phyloP scores from a whole-genome alignment of 2,329 filamentous ascomycete genomes.

The Hymenoscyphus infarciens region DNA sequence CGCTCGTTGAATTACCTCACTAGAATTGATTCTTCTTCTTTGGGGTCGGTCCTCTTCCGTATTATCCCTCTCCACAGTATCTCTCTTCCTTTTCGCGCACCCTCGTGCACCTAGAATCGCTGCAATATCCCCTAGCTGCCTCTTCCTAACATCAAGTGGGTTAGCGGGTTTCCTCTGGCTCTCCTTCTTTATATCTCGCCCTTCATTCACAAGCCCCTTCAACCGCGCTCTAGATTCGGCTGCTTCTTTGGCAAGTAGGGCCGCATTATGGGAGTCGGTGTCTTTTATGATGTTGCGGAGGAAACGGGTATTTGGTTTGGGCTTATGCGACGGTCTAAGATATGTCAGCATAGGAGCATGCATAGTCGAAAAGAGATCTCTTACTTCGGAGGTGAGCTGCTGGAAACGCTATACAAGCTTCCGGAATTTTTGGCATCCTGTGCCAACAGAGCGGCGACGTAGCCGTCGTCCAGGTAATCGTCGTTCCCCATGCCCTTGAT shows the following conservation, averaged over 20 bases:
- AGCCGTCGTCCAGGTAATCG: conserved; percentile 66
- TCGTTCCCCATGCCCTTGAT: conserved; percentile 26
- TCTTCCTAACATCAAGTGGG: conserved; percentile 47
- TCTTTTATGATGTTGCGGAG: conserved; percentile 83
- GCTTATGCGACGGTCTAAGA: conserved; percentile 50
- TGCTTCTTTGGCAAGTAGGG: conserved; percentile 77
- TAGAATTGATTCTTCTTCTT: conserved; percentile 17
- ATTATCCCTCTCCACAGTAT: conserved; percentile 15
- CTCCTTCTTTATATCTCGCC: conserved; percentile 39
- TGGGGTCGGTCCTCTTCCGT: neutral
- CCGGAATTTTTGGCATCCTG: conserved; percentile 67
- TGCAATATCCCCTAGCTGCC: conserved; percentile 59
- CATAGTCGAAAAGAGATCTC: conserved; percentile 3
- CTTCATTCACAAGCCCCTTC: conserved; percentile 51
- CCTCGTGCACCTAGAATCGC: conserved; percentile 49
- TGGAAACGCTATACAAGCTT: neutral
- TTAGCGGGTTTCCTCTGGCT: conserved; percentile 36
- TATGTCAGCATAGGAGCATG: conserved; percentile 1
- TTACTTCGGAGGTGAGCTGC: conserved; percentile 24
- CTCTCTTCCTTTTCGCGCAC: conserved; percentile 26
- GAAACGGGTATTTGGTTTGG: conserved; percentile 90
- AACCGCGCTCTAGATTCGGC: conserved; percentile 73
- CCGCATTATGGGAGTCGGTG: conserved; percentile 84
- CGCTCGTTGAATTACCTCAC: conserved; percentile 10
- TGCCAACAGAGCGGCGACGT: conserved; percentile 74